Base-by-base conservation (phyloP, 1,284 basidiomycete species). In the Pseudozyma pruni region DNA sequence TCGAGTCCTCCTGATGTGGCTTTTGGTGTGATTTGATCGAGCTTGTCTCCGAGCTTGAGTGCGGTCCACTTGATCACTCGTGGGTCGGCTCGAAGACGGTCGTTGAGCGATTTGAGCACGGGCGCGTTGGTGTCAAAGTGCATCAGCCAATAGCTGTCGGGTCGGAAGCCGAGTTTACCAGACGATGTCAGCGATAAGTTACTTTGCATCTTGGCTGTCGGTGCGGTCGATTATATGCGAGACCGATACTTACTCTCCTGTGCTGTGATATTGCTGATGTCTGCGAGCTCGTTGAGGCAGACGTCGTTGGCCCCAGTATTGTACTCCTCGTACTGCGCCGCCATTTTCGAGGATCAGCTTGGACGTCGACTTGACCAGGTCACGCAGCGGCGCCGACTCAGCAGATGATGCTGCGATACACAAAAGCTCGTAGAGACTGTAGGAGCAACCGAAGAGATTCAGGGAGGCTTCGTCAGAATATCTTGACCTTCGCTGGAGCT, bases 111-210 rank as follows among this genome's bases (percentile, higher is more conserved):
- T 20, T 86, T 85, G 56, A 93, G 86, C 0, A 88, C 88, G 45
- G 85, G 85, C 8, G 92, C 91, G 8, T 90, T 90, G 4, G 91
- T 88, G 85, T 94, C 92, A 81, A 93, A 94, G 81, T 93, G 88
- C 85, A 94, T 87, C 14, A 90, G 88, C 91, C 92, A 94, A 83
- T 93, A 93, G 78, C 92, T 94, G 76, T 35, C 29, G 20, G 10
- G 20, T 10, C 37, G 33, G n/a, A 16, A 7, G 41, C 22, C 14
- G 20, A 25, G 2, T 44, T 19, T 20, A 3, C 11, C 27, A 29
- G 11, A 29, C 16, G 16, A 31, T 39, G 39, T 50, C 48, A 51
- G 48, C 16, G 27, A 14, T 14, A 14, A 13, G 17, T 41, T 17
- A 5, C 17, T 11, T 29, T 29, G 27, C 6, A 11, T 11, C 7